These are phyloP conservation scores for Botrytis sinoallii DNA, from an alignment of 2,329 filamentous ascomycete genomes.

Conservation along the genomic window DNA sequence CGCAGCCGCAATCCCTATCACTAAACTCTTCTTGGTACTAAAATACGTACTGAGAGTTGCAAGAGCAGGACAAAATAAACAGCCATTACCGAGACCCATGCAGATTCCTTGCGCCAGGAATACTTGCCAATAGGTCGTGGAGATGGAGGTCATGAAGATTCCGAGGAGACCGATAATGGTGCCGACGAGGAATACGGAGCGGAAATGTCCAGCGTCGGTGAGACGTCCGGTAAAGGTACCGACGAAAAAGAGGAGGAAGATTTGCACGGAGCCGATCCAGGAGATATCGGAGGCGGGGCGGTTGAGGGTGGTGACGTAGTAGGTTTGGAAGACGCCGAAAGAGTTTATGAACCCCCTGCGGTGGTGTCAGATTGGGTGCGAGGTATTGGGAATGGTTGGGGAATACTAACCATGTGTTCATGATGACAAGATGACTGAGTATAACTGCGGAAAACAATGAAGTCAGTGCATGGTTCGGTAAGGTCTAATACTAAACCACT, in stretches of 20 bases:
- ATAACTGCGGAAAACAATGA: constrained; percentile 20
- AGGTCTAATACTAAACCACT: not conserved
- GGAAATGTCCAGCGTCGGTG: constrained; percentile 43
- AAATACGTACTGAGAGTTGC: constrained; percentile 45
- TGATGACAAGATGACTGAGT: constrained; percentile 33
- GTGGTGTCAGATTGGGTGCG: not conserved
- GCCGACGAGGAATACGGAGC: constrained; percentile 29
- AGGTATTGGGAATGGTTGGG: not conserved
- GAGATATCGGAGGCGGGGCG: constrained; percentile 41
- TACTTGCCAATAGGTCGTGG: constrained; percentile 43
- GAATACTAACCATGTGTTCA: constrained; percentile 33
- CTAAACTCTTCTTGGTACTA: constrained; percentile 39
- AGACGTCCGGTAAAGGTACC: constrained; percentile 42
- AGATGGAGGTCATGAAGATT: constrained; percentile 42
- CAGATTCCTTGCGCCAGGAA: constrained; percentile 45
- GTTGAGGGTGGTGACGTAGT: constrained; percentile 40
- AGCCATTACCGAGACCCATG: constrained; percentile 43
- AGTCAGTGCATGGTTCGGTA: not conserved
- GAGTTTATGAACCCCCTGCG: constrained; percentile 40
- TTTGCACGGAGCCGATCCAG: constrained; percentile 47
- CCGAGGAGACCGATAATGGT: constrained; percentile 40
- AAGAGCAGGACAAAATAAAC: constrained; percentile 42
- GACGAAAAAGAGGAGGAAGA: constrained; percentile 44
- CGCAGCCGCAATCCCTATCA: constrained; percentile 40
- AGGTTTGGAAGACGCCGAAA: constrained; percentile 46